Base-by-base conservation (phyloP, 1,139 yeast species). In the Yamadazyma diddensiae region DNA sequence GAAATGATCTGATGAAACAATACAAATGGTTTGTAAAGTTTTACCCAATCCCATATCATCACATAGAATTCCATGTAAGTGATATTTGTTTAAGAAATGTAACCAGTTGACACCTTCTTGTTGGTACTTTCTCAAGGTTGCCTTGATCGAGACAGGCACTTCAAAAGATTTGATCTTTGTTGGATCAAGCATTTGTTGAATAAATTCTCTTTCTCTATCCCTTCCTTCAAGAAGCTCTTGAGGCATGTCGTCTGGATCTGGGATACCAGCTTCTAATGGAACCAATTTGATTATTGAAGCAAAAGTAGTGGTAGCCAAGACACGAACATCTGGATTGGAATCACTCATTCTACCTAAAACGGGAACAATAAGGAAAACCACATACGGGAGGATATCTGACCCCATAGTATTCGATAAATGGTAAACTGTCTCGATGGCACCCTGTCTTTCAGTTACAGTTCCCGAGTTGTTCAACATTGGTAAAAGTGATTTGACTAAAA, bases 1-100 rank as follows among this genome's bases (percentile, higher is more conserved):
- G 52, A 88, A 86, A 53, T 94, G 98, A 52, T 94, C 98, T 49
- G 97, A 87, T 0, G 98, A 85, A 34, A 94, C 88, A 44, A 94
- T 92, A 62, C 98, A 94, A 51, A 94, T 88, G 0, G 98, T 90
- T 59, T 94, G 99, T 41, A 94, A 70, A 0, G 99, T 94, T 55
- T 94, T 94, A 37, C 99, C 99, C 23, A 94, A 72, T 9, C 99
- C 99, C 99, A 94, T 94, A 77, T 94, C 99, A 59, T 94, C 99
- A 76, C 98, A 92, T 31, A 94, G 66, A 50, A 94, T 88, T 31
- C 98, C 99, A 61, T 94, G 98, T 32, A 94, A 66, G 57, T 92
- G 96, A 52, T 94, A 94, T 52, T 86, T 86, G 63, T 92, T 94
- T 51, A 94, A 72, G 54, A 94, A 94, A 11, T 96, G 96, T 35